Evolutionary conservation across 192 early-diverging fungal species (phyloP), one percentile per base, ranked within the genome.

Genomic region (Spinellus fusiger): DNA sequence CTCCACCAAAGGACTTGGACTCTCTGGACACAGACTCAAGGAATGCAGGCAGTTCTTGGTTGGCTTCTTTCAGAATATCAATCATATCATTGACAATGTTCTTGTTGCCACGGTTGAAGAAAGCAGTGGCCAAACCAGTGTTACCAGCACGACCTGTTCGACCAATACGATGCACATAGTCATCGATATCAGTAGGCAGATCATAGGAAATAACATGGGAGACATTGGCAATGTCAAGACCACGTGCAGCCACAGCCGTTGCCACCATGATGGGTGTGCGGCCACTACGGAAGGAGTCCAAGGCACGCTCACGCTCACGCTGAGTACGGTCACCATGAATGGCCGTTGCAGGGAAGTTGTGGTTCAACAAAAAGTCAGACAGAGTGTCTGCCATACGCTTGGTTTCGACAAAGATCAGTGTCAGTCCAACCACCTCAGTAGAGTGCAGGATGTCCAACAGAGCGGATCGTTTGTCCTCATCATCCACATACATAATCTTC

Each of bases 381-480:
- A 98, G 85, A 61, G 87, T 86, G 66, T 98, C 95, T 26, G 94
- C 94, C 80, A 87, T 87, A 53, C 91, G 86, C 82, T 97, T 98
- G 61, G 96, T 98, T 75, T 97, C 94, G 23, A 96, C 94, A 80
- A 98, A 98, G 54, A 98, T 91, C 40, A 98, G 81, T 27, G 94
- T 96, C 64, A 97, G 74, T 31, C 89, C 82, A 9, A 76, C 65
- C 50, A 68, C 73, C 62, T 82, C 81, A 56, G 60, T 63, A 48
- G 84, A 80, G 23, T 77, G 75, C 28, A 89, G 78, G 20, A 98
- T 86, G 69, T 98, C 93, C 26, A 97, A 80, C 29, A 98, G 82
- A 56, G 92, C 79, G 25, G 89, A 92, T 62, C 88, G 84, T 80
- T 98, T 98, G 73, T 98, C 96, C 46, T 90, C 84, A 58, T 96